Evolutionary conservation across 257 asterid genomes (phyloP), one percentile per base, ranked within the genome.

Genomic region (Lantana camara): DNA sequence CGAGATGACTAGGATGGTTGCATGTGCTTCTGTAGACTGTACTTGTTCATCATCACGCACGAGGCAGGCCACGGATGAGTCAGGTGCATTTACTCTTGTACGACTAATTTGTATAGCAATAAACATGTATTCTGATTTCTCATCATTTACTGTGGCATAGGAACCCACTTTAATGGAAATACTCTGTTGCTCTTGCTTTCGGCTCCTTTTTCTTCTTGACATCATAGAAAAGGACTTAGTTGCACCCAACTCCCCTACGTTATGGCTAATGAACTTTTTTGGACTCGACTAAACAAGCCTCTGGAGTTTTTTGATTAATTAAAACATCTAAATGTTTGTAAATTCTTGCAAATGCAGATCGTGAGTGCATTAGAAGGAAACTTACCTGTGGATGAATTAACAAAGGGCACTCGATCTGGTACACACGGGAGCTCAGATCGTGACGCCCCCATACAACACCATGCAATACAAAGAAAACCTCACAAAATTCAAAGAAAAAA

Each of bases 1-100:
- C 35, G 91, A 84, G 83, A 88, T 91, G 91, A 57, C 87, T 66
- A 82, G 91, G 41, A 80, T 90, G 96, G 92, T 87, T 46, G 83
- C 87, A n/a, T 88, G 95, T 61, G 96, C 96, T 77, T 87, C 94
- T 58, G 96, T 73, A 55, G n/a, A n/a, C n/a, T 88, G 95, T n/a
- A n/a, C n/a, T n/a, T 32, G 87, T 91, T 24, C 95, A 87, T 14
- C 96, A 88, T 70, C 82, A 85, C 77, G 95, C 96, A 66, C 85
- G 98, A 17, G 79, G 83, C 23, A 76, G 98, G 83, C 98, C 96
- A 51, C 80, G 76, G 40, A 91, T 91, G 85, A 75, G 82, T 73
- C 95, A 82, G 98, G 98, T 91, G 73, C 5, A 20, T 63, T 24
- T 53, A 34, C 61, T 30, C n/a, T n/a, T n/a, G n/a, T n/a, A n/a